A percentile compares a stretch with the other conserved stretches of the same genome.
phyloP scores from a whole-genome alignment of 2,329 filamentous ascomycete species.

The Penicillium psychrosexuale region DNA sequence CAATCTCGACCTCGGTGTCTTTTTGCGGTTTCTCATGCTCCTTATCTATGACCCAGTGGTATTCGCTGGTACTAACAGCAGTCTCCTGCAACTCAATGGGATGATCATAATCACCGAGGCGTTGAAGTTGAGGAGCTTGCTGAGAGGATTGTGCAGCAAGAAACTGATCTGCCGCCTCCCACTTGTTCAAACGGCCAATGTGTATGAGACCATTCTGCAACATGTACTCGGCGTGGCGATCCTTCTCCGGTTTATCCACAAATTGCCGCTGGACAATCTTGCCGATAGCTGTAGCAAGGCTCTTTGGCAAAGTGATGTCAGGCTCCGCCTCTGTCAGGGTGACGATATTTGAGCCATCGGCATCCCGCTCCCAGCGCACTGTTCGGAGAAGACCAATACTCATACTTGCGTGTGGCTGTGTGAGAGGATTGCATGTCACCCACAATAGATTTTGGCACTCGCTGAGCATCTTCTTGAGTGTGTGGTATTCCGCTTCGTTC shows the following conservation, averaged over 20 bases:
- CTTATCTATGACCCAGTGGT: constrained; percentile 8
- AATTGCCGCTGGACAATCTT: constrained; percentile 18
- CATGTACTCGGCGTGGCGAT: constrained; percentile 20
- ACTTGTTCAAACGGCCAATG: constrained; percentile 17
- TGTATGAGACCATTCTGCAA: constrained; percentile 11
- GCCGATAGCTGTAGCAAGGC: background rate
- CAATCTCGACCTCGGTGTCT: constrained; percentile 11
- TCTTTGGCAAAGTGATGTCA: background rate
- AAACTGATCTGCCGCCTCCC: constrained; percentile 12
- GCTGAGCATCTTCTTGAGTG: constrained; percentile 8
- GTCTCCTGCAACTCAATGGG: constrained; percentile 7
- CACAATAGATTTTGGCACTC: constrained; percentile 14
- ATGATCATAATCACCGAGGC: constrained; percentile 2
- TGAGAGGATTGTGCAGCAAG: constrained; percentile 8
- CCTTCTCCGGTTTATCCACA: background rate
- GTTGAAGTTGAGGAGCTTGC: constrained; percentile 1
- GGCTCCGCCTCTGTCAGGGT: constrained; percentile 6
- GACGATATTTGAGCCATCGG: constrained; percentile 19
- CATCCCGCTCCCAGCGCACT: constrained; percentile 19
- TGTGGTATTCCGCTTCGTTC: background rate
- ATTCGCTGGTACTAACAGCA: background rate
- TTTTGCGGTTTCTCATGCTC: background rate
- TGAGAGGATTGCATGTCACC: constrained; percentile 6
- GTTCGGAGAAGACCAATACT: constrained; percentile 20
- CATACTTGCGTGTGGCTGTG: constrained; percentile 10